These are phyloP conservation scores for Amaranthus tricolor DNA, from an alignment of 179 eudicot species.

Conservation along the genomic window DNA sequence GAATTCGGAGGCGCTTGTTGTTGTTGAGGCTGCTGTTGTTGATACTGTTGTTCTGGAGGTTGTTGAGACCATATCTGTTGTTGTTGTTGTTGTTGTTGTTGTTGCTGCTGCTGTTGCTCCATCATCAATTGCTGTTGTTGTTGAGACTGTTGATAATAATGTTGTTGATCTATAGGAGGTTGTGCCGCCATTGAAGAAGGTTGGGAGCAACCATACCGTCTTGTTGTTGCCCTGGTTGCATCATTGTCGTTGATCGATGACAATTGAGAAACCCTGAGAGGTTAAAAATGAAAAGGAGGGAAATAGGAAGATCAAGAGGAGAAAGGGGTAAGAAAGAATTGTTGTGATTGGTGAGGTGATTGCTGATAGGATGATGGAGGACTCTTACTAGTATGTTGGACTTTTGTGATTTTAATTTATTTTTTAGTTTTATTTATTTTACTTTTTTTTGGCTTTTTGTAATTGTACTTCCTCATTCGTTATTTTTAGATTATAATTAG, in stretches of 20 bases:
- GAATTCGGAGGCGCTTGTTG: slow-evolving; percentile 37
- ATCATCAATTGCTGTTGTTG: slow-evolving; percentile 18
- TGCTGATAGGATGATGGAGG: too few species aligned
- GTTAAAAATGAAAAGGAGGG: neutral
- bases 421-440: neutral
- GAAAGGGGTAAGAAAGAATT: slow-evolving; percentile 6
- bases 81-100: slow-evolving; percentile 14
- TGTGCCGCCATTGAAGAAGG: slow-evolving; percentile 10
- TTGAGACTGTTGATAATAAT: slow-evolving; percentile 1
- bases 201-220: neutral
- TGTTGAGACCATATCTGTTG: slow-evolving; percentile 38
- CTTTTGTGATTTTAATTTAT: too few species aligned
- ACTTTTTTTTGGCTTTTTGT: neutral
- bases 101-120: slow-evolving; percentile 17
- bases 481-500: too few species aligned
- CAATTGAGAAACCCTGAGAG: slow-evolving; percentile 13
- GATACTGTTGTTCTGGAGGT: neutral
- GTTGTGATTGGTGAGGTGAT: too few species aligned
- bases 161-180: slow-evolving; percentile 17
- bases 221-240: slow-evolving; percentile 21
- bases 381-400: too few species aligned
- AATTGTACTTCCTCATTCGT: neutral
- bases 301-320: neutral
- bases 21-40: neutral
- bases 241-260: neutral